Evolutionary conservation across 305 asterid species (phyloP).

Genomic region (Lippia alba): DNA sequence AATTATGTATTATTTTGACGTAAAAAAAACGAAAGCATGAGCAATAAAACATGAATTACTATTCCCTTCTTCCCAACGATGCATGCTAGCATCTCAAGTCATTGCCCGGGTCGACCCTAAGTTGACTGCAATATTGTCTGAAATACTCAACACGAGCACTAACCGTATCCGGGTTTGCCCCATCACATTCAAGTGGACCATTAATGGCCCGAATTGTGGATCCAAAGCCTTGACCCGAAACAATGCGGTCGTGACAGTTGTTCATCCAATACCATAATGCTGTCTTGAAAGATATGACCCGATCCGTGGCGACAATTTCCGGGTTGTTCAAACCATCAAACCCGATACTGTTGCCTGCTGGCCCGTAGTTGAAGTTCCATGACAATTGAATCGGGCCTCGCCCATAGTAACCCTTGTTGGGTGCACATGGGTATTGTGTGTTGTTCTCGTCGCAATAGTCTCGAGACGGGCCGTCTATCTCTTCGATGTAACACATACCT

Average conservation of each 20-base stretch:
- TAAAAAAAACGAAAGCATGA: no score
- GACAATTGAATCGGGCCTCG: conserved; percentile 54
- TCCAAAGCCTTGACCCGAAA: conserved; percentile 48
- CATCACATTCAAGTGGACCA: conserved; percentile 48
- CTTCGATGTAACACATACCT: conserved; percentile 49
- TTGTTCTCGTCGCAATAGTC: conserved; percentile 47
- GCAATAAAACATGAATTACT: no score
- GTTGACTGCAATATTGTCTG: conserved; percentile 40
- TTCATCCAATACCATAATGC: conserved; percentile 58
- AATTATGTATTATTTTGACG: no score
- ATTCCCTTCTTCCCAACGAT: no score
- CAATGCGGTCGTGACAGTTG: conserved; percentile 40
- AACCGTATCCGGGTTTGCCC: conserved; percentile 39
- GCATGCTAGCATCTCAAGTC: conserved; percentile 38
- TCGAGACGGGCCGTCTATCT: conserved; percentile 39
- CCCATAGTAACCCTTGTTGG: conserved; percentile 44
- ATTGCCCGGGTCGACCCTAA: conserved; percentile 46
- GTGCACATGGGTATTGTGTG: conserved; percentile 46
- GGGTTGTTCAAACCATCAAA: conserved; percentile 52
- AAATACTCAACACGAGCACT: conserved; percentile 46
- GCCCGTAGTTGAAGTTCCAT: conserved; percentile 57
- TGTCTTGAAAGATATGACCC: conserved; percentile 41
- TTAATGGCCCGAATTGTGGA: conserved; percentile 51
- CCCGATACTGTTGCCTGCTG: conserved; percentile 49
- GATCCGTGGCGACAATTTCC: conserved; percentile 43